Evolutionary conservation across 73 alveolate species (phyloP).

Genomic region (Paramecium sonneborni): DNA sequence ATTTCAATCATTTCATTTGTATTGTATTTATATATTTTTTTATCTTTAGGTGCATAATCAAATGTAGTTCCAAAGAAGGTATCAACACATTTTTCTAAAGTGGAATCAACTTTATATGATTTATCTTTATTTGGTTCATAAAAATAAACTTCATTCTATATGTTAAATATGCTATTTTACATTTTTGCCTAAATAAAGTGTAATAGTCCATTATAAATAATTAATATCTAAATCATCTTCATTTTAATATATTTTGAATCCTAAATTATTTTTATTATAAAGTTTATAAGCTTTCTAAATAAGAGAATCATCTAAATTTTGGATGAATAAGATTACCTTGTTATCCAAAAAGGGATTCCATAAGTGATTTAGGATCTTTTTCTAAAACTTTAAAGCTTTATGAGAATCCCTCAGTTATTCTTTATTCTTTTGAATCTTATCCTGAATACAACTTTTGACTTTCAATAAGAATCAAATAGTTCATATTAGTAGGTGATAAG

Average conservation of each 20-base stretch:
- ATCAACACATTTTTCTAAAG: conserved; percentile 35
- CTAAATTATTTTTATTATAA: background rate
- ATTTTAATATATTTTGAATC: conserved; percentile 15
- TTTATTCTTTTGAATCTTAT: conserved; percentile 1
- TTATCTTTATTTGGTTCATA: conserved; percentile 53
- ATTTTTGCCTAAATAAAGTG: conserved; percentile 37
- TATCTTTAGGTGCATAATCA: conserved; percentile 39
- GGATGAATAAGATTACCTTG: background rate
- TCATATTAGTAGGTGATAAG: conserved; percentile 31
- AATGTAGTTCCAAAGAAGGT: conserved; percentile 48
- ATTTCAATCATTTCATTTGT: conserved; percentile 55
- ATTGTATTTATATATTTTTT: conserved; percentile 14
- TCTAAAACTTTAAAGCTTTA: conserved; percentile 15
- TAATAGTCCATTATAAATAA: conserved; percentile 29
- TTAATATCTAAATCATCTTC: conserved; percentile 48
- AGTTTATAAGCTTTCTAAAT: background rate
- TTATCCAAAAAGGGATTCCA: background rate
- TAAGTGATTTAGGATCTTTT: background rate
- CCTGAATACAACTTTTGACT: conserved; percentile 19
- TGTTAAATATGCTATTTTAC: background rate
- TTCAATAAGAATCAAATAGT: conserved; percentile 9
- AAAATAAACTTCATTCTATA: conserved; percentile 50
- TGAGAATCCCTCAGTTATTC: conserved; percentile 51
- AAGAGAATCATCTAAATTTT: background rate
- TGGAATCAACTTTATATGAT: conserved; percentile 15